Percentiles rank a stretch among this genome's conserved stretches.
These are phyloP conservation scores for Adansonia madagascariensis DNA, from an alignment of 441 rosid genomes.

Conservation along the genomic window DNA sequence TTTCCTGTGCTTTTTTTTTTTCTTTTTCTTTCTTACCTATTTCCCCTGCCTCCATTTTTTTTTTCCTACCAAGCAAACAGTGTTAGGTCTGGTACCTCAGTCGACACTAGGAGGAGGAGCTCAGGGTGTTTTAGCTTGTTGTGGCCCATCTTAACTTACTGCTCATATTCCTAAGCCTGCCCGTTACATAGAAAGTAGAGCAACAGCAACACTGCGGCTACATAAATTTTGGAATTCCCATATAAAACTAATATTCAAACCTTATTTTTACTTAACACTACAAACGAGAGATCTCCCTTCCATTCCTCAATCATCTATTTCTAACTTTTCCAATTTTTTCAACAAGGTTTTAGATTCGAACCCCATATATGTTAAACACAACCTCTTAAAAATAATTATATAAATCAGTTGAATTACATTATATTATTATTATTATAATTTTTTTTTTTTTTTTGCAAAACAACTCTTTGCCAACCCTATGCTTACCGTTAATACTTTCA, in stretches of 20 bases:
- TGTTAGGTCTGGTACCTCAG: too few species aligned
- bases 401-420: too few species aligned
- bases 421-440: slow-evolving; percentile 38
- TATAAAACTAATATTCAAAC: slow-evolving; percentile 23
- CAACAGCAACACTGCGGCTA: slow-evolving; percentile 27
- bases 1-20: too few species aligned
- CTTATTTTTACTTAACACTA: slow-evolving; percentile 39
- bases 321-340: too few species aligned
- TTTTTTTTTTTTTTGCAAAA: slow-evolving; percentile 35
- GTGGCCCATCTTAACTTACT: slow-evolving; percentile 25
- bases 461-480: slow-evolving; percentile 38
- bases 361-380: too few species aligned
- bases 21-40: too few species aligned
- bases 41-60: too few species aligned
- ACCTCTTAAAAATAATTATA: too few species aligned
- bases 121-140: slow-evolving; percentile 5
- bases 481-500: slow-evolving; percentile 34
- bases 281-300: slow-evolving; percentile 70
- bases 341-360: too few species aligned
- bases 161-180: slow-evolving; percentile 50
- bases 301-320: slow-evolving; percentile 69
- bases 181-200: slow-evolving; percentile 71
- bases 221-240: slow-evolving; percentile 39
- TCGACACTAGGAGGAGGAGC: not conserved
- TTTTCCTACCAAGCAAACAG: too few species aligned